phyloP scores from a whole-genome alignment of 1,139 yeast species.

The Pichia sp. region DNA sequence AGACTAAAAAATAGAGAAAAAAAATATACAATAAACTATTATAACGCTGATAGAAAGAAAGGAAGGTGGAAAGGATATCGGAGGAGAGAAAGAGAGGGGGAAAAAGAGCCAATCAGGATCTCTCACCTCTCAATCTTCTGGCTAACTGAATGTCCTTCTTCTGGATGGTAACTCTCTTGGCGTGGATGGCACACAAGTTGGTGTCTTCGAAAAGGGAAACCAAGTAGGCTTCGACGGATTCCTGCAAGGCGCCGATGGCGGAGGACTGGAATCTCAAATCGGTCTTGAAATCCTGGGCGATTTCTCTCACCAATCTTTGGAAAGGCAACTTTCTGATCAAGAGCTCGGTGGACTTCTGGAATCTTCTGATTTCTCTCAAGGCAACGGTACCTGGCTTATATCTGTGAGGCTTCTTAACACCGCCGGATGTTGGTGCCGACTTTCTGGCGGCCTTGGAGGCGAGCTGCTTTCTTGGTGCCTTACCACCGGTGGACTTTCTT shows the following conservation, averaged over 20 bases:
- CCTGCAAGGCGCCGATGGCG: conserved; percentile 98
- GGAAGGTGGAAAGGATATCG: not conserved
- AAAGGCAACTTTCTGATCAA: conserved; percentile 96
- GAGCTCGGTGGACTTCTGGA: conserved; percentile 96
- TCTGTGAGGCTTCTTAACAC: conserved; percentile 99
- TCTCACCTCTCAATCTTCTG: conserved; percentile 98
- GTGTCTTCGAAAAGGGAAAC: conserved; percentile 67
- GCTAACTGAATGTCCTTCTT: conserved; percentile 99
- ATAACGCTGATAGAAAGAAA: not conserved
- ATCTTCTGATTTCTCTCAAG: conserved; percentile 98
- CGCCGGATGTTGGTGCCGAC: conserved; percentile 97
- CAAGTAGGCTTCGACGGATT: conserved; percentile 97
- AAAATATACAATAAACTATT: conserved; percentile 6
- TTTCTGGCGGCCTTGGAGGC: conserved; percentile 99
- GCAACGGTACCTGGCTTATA: conserved; percentile 99
- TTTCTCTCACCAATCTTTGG: conserved; percentile 98
- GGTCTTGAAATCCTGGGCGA: conserved; percentile 97
- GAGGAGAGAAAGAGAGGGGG: too few species aligned
- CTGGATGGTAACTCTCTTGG: conserved; percentile 98
- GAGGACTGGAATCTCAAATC: conserved; percentile 98
- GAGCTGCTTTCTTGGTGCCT: conserved; percentile 98
- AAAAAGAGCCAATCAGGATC: conserved; percentile 45
- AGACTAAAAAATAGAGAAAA: not conserved
- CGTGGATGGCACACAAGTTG: conserved; percentile 98
- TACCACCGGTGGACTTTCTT: conserved; percentile 98